Percentiles rank a stretch among this genome's conserved stretches.
Conservation (phyloP, 495 filamentous ascomycete species). For the Pyrenula aspistea region DNA sequence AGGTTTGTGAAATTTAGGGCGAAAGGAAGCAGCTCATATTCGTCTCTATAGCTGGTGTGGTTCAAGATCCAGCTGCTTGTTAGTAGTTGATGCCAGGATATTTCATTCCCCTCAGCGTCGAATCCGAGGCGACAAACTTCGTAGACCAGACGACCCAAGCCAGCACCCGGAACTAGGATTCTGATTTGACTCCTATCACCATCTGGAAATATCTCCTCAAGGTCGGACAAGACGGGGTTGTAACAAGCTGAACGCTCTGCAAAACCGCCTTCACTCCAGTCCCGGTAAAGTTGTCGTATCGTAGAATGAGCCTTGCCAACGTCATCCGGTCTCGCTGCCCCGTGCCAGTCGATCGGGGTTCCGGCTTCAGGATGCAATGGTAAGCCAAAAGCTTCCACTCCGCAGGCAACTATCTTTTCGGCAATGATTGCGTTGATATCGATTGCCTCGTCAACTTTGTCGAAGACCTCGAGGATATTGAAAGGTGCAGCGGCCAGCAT, state of each 20-base stretch:
- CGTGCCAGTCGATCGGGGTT: slow-evolving; percentile 45
- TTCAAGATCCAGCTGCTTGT: slow-evolving; percentile 84
- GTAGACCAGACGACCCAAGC: slow-evolving; percentile 75
- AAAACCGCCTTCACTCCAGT: slow-evolving; percentile 77
- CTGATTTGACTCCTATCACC: slow-evolving; percentile 29
- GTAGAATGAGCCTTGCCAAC: slow-evolving; percentile 85
- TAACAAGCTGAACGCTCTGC: slow-evolving; percentile 66
- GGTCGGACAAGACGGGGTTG: slow-evolving; percentile 51
- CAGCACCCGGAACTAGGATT: slow-evolving; percentile 81
- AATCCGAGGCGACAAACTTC: slow-evolving; percentile 72
- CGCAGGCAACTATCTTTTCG: slow-evolving; percentile 55
- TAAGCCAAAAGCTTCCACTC: slow-evolving; percentile 53
- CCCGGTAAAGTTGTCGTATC: slow-evolving; percentile 84
- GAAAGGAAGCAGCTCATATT: slow-evolving; percentile 61
- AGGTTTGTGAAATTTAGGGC: slow-evolving; percentile 74
- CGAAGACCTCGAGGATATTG: slow-evolving; percentile 64
- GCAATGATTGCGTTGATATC: slow-evolving; percentile 79
- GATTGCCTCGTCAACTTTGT: slow-evolving; percentile 74
- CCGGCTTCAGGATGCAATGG: slow-evolving; percentile 16
- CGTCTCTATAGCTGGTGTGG: slow-evolving; percentile 34
- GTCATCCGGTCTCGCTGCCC: slow-evolving; percentile 53
- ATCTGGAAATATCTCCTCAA: slow-evolving; percentile 41
- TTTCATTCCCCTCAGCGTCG: slow-evolving; percentile 80
- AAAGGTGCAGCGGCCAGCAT: slow-evolving; percentile 71
- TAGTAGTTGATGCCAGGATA: slow-evolving; percentile 85